Evolutionary conservation across 345 rosid genomes (phyloP), one percentile per base, ranked within the genome.

Genomic region (Sonneratia alba): DNA sequence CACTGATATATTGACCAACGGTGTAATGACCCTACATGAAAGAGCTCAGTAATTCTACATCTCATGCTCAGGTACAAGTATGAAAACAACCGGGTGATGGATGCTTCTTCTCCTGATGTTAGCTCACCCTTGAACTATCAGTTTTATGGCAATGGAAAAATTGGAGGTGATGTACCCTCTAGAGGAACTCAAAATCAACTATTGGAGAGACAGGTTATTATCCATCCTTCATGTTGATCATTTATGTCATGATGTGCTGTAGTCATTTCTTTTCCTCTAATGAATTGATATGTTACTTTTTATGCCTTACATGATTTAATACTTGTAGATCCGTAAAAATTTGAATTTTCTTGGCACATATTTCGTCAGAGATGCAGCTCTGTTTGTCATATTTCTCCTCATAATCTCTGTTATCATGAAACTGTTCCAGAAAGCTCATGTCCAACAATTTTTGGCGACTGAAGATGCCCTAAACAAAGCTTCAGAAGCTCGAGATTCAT

Each of bases 381-480:
- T 61, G 51, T n/a, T 57, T 57, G 18, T 47, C 18, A 34, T 68
- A 47, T 19, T 57, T 32, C 24, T 63, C 56, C 12, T 32, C 24
- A 56, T 36, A 42, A 42, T 55, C 34, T 71, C 66, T 53, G 70
- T 34, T 59, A 75, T 53, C 53, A 27, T 56, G 37, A 43, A 66
- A 64, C 48, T 75, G 7, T 76, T 36, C 75, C 83, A 90, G 96
- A 89, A 93, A 86, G 98, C 97, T 59, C 97, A 93, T 79, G 96
- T 91, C 75, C 93, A 93, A 77, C 98, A 91, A 81, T 91, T 93
- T 87, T 78, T 91, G 81, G 97, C 94, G 53, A 91, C 97, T 80
- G 96, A 93, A 84, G 96, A 89, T 83, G 90, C 98, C 62, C 81
- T 86, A 56, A 91, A 89, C 83, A 93, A 88, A 86, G 90, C 96